Evolutionary conservation across 768 basidiomycete species (phyloP).

Genomic region (Suillus paluster): DNA sequence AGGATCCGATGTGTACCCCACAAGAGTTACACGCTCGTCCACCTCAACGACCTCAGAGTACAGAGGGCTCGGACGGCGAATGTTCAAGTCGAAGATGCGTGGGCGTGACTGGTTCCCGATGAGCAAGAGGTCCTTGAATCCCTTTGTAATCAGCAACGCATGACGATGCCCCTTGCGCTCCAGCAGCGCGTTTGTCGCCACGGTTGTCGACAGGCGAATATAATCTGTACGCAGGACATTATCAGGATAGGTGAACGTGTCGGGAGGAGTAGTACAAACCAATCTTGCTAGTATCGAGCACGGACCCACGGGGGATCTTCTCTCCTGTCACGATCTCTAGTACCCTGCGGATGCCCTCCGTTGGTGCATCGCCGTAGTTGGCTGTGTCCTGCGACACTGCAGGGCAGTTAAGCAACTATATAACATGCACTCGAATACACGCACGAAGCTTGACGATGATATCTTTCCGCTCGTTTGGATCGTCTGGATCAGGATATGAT

Average conservation of each 20-base stretch:
- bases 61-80: constrained; percentile 74
- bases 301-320: constrained; percentile 64
- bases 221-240: constrained; percentile 58
- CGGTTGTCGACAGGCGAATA: constrained; percentile 90
- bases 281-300: constrained; percentile 79
- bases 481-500: constrained; percentile 75
- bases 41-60: constrained; percentile 70
- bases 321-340: constrained; percentile 77
- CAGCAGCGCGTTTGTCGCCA: constrained; percentile 94
- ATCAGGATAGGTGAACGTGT: neutral
- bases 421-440: constrained; percentile 24
- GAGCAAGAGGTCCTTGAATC: constrained; percentile 88
- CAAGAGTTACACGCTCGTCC: constrained; percentile 93
- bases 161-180: constrained; percentile 95
- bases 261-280: constrained; percentile 44
- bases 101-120: constrained; percentile 97
- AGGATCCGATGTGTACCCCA: constrained; percentile 93
- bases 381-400: constrained; percentile 86
- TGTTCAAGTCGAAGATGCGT: constrained; percentile 93
- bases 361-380: constrained; percentile 92
- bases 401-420: constrained; percentile 1
- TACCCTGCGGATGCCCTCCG: constrained; percentile 89
- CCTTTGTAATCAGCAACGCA: constrained; percentile 88
- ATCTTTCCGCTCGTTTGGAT: constrained; percentile 65
- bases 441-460: constrained; percentile 87